These are phyloP conservation scores for Neurospora sp. DNA, from an alignment of 495 filamentous ascomycete species.

Conservation along the genomic window DNA sequence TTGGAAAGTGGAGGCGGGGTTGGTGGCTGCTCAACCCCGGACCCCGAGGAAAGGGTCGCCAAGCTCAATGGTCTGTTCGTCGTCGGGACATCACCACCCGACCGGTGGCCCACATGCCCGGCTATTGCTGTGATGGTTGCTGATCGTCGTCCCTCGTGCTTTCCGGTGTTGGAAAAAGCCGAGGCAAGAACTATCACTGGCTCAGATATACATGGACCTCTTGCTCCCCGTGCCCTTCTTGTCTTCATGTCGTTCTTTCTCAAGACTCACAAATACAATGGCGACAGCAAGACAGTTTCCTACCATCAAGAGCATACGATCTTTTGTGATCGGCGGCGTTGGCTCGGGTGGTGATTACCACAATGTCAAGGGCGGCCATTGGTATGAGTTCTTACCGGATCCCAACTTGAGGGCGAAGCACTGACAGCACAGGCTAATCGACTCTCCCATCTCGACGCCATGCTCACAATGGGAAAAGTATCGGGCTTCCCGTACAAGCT, in stretches of 20 bases:
- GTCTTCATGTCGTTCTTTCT: background rate
- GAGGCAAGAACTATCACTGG: background rate
- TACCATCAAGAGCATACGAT: slow-evolving; percentile 69
- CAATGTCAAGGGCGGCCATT: slow-evolving; percentile 88
- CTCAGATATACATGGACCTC: background rate
- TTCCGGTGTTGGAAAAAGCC: background rate
- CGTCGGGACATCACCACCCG: slow-evolving; percentile 17
- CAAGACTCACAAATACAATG: slow-evolving; percentile 18
- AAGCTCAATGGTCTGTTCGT: background rate
- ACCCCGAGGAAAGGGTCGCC: background rate
- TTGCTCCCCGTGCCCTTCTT: background rate
- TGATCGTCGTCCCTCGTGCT: background rate
- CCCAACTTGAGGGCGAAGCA: no score
- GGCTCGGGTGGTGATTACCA: slow-evolving; percentile 89
- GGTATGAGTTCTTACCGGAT: slow-evolving; percentile 30
- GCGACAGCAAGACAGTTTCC: slow-evolving; percentile 46
- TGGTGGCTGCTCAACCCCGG: background rate
- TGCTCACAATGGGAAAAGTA: slow-evolving; percentile 86
- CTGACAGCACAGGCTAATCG: slow-evolving; percentile 53
- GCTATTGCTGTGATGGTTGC: background rate
- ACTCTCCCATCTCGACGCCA: slow-evolving; percentile 81
- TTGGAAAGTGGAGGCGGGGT: background rate
- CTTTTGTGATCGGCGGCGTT: slow-evolving; percentile 75
- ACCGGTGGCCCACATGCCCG: slow-evolving; percentile 1
- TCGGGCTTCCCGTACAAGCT: slow-evolving; percentile 75